Percentiles rank a stretch among this genome's conserved stretches.
Evolutionary conservation across 2,329 filamentous ascomycete species (phyloP).

Genomic region (Chlorencoelia australis): DNA sequence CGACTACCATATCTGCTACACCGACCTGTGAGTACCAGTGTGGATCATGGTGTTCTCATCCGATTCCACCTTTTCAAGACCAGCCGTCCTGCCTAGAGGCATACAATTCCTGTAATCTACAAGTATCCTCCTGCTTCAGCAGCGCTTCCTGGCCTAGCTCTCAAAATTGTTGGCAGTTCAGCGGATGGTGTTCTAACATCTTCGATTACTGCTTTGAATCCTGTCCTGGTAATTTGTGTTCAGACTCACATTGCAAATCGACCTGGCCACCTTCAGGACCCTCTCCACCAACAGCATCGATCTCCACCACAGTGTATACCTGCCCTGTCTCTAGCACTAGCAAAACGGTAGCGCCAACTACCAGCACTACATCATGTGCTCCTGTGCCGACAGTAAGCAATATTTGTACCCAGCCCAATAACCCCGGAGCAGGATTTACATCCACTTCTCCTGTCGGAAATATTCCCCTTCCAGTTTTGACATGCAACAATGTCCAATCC

Average conservation of each 20-base stretch:
- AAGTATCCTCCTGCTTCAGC: slow-evolving; percentile 41
- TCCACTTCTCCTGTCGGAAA: slow-evolving; percentile 48
- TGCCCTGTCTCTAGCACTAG: slow-evolving; percentile 25
- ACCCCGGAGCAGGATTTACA: slow-evolving; percentile 54
- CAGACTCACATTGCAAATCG: slow-evolving; percentile 35
- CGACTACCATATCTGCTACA: slow-evolving; percentile 29
- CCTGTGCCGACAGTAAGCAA: slow-evolving; percentile 36
- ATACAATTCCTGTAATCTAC: slow-evolving; percentile 33
- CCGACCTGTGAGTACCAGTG: slow-evolving; percentile 43
- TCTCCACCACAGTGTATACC: slow-evolving; percentile 28
- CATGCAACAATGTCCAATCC: slow-evolving; percentile 41
- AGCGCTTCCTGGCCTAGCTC: slow-evolving; percentile 40
- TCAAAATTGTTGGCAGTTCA: slow-evolving; percentile 41
- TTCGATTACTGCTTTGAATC: slow-evolving; percentile 33
- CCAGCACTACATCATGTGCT: slow-evolving; percentile 28
- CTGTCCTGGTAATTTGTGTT: slow-evolving; percentile 29
- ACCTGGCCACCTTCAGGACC: slow-evolving; percentile 32
- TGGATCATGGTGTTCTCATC: slow-evolving; percentile 43
- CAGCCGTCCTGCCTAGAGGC: slow-evolving; percentile 32
- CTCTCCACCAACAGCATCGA: slow-evolving; percentile 30
- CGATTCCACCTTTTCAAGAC: slow-evolving; percentile 39
- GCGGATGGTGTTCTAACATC: slow-evolving; percentile 39
- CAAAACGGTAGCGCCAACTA: slow-evolving; percentile 25
- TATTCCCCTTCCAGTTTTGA: slow-evolving; percentile 42
- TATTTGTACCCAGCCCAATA: slow-evolving; percentile 43